A percentile compares a stretch with the other conserved stretches of the same genome.
These are phyloP conservation scores for Pecoramyces ruminantium DNA, from an alignment of 192 early-diverging fungal species.

Conservation along the genomic window DNA sequence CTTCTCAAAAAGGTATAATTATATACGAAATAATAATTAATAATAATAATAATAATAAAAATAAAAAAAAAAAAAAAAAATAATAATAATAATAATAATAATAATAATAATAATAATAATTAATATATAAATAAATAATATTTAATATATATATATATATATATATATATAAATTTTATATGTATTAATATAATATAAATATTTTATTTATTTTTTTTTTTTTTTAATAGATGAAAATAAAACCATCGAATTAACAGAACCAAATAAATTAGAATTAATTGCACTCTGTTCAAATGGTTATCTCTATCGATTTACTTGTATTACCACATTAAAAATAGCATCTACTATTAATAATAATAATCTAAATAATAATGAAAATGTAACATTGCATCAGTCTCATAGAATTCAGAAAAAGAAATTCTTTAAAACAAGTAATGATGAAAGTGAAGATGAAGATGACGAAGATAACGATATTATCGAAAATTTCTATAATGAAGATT, in stretches of 20 bases:
- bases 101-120: no score
- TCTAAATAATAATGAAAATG: neutral
- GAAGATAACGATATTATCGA: neutral
- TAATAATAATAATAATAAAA: no score
- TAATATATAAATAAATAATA: no score
- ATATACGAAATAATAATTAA: no score
- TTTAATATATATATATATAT: no score
- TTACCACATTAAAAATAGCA: neutral
- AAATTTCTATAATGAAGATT: neutral
- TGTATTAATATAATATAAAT: no score
- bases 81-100: no score
- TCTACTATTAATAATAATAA: no score
- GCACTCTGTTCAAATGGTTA: neutral
- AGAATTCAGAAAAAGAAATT: neutral
- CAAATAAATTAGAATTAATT: neutral
- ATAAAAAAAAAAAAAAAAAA: no score
- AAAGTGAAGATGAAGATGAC: neutral
- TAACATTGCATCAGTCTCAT: neutral
- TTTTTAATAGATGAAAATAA: no score
- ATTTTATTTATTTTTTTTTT: no score
- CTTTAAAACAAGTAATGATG: neutral
- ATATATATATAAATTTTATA: no score
- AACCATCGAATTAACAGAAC: neutral
- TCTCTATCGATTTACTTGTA: neutral
- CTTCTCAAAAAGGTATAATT: neutral